Base-by-base conservation (phyloP, 768 basidiomycete genomes). In the Suillus subaureus region DNA sequence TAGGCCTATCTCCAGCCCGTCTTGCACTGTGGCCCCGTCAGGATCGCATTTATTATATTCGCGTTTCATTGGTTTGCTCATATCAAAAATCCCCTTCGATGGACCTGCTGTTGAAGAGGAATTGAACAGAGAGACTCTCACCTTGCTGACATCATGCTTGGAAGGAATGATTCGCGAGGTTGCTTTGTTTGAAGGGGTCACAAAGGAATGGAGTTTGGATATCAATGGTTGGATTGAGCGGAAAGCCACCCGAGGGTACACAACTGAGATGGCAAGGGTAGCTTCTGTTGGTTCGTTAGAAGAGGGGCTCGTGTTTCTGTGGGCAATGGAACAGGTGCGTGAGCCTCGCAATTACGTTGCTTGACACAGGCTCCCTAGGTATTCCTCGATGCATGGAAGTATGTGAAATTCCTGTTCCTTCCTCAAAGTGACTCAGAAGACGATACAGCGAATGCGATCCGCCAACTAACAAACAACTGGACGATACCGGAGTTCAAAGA, bases 261-360 rank as follows among this genome's bases (percentile, higher is more conserved):
- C 89, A 2, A 89, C 90, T 12, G 89, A 90, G 74, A 88, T 93
- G 86, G 81, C 81, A 3, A 81, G 86, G 7, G 77, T 87, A 3
- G 80, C 81, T 4, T 75, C 79, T 6, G 70, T 75, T 18, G 83
- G 81, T 4, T 79, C 77, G 0, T 68, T 90, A 23, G 83, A 85
- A 58, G 91, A 93, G 49, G 89, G 88, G 0, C 75, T 93, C 26
- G 79, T 92, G 1, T 88, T 93, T 67, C 76, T 93, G 16, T 92
- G 90, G 90, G 88, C 88, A 0, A 92, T 92, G 90, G 91, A 92
- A 73, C 83, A 85, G 79, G 91, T 90, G 51, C 26, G 75, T 65
- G 26, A 63, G 63, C 13, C 33, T 40, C 56, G 13, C 40, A 55
- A 13, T 37, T 15, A n/a, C 21, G 52, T 26, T 67, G 21, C 47